Evolutionary conservation across 371 early-diverging fungal species (phyloP).

Genomic region (Saksenaea oblongispora): DNA sequence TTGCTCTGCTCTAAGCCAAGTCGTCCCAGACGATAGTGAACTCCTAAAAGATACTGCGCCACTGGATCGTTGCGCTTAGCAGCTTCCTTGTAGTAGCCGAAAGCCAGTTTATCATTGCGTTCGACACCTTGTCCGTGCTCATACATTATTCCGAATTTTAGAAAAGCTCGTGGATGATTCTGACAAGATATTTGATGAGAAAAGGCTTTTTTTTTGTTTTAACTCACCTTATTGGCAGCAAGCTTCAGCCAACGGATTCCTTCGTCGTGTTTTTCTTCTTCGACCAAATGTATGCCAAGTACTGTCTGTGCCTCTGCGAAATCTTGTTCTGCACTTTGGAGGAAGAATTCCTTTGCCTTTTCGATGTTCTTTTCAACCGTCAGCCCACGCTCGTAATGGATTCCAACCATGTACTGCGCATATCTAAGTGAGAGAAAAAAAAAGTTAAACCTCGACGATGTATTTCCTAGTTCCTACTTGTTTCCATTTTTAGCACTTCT

Average conservation of each 20-base stretch:
- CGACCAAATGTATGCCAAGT: constrained; percentile 30
- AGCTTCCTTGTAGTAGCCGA: constrained; percentile 34
- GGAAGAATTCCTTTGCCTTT: constrained; percentile 30
- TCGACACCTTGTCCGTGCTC: constrained; percentile 39
- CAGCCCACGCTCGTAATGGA: constrained; percentile 24
- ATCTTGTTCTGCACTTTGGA: constrained; percentile 40
- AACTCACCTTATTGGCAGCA: constrained; percentile 38
- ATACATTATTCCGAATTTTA: constrained; percentile 43
- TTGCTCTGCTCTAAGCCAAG: constrained; percentile 31
- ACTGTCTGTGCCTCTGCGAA: constrained; percentile 44
- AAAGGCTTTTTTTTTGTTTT: neutral
- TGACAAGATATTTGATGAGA: constrained; percentile 8
- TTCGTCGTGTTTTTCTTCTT: constrained; percentile 26
- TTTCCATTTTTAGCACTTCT: constrained; percentile 29
- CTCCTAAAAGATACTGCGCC: constrained; percentile 41
- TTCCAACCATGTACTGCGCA: constrained; percentile 27
- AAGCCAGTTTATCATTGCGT: constrained; percentile 23
- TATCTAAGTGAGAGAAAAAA: constrained; percentile 14
- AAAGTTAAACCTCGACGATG: neutral
- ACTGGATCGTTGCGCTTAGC: constrained; percentile 25
- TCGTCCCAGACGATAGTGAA: constrained; percentile 35
- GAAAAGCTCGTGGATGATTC: constrained; percentile 37
- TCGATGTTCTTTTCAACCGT: constrained; percentile 15
- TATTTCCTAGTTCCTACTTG: constrained; percentile 16
- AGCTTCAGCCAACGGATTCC: constrained; percentile 41